Percentiles rank a stretch among this genome's conserved stretches.
phyloP scores from a whole-genome alignment of 1,284 basidiomycete genomes.

The Cerrena zonata region DNA sequence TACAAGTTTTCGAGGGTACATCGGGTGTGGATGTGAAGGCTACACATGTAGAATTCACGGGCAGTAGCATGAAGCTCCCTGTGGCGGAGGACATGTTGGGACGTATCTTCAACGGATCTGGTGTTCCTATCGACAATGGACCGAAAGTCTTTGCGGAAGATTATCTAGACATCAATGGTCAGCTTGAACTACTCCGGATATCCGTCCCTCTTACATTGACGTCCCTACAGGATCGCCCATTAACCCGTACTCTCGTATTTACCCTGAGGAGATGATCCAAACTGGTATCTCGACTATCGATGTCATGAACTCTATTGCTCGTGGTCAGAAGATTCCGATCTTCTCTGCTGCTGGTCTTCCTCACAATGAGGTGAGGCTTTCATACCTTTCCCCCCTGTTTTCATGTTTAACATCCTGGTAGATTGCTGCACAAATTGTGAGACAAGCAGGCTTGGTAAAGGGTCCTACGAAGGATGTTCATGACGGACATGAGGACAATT shows the following conservation, averaged over 20 bases:
- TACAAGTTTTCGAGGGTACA: constrained; percentile 99
- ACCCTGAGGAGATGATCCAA: constrained; percentile 99
- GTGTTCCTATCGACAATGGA: constrained; percentile 96
- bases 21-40: constrained; percentile 95
- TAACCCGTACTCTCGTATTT: constrained; percentile 98
- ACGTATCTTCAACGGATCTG: constrained; percentile 98
- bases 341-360: constrained; percentile 99
- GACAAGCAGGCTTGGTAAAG: constrained; percentile 96
- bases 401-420: constrained; percentile 28
- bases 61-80: constrained; percentile 96
- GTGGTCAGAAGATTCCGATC: constrained; percentile 99
- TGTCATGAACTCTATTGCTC: constrained; percentile 98
- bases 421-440: constrained; percentile 99
- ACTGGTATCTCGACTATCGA: constrained; percentile 99
- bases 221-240: constrained; percentile 82
- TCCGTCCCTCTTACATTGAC: constrained; percentile 7
- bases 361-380: constrained; percentile 81
- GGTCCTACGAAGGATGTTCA: constrained; percentile 93
- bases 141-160: constrained; percentile 99
- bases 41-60: constrained; percentile 97
- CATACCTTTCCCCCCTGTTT: constrained; percentile 14
- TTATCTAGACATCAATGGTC: constrained; percentile 98
- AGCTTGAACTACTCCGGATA: constrained; percentile 20
- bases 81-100: constrained; percentile 99
- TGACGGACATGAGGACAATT: constrained; percentile 99